phyloP scores from a whole-genome alignment of 345 rosid genomes.

The Garcia nutans region DNA sequence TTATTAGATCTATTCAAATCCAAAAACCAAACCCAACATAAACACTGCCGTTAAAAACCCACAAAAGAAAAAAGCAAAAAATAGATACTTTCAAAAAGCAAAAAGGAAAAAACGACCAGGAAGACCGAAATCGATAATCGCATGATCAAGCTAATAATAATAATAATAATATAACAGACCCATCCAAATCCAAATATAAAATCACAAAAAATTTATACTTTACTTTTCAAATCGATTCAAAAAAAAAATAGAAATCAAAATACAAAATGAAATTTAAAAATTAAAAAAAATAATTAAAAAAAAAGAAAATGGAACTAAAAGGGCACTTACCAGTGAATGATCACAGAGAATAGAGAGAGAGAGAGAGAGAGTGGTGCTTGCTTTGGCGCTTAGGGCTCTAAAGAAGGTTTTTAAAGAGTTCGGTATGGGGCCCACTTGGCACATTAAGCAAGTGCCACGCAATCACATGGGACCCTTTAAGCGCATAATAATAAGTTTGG shows the following conservation, averaged over 20 bases:
- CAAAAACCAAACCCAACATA: background rate
- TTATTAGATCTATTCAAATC: background rate
- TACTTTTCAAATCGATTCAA: background rate
- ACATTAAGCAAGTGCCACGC: background rate
- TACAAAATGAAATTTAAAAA: background rate
- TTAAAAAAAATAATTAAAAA: background rate
- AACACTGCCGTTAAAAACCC: background rate
- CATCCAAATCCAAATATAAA: background rate
- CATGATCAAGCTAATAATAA: background rate
- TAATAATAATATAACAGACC: background rate
- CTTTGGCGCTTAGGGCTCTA: conserved; percentile 38
- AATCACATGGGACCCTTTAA: background rate
- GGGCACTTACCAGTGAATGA: conserved; percentile 17
- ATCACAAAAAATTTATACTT: background rate
- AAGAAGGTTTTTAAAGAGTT: conserved; percentile 37
- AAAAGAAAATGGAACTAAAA: background rate
- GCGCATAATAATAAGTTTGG: background rate
- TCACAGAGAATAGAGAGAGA: background rate
- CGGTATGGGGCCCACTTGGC: conserved; percentile 37
- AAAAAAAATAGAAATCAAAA: background rate
- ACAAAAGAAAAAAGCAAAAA: background rate
- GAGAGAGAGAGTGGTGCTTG: conserved; percentile 13
- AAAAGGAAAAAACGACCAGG: background rate
- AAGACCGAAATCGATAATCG: background rate
- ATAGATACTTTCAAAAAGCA: background rate